Base-by-base conservation (phyloP, 129 eudicot species). In the Centella asiatica region DNA sequence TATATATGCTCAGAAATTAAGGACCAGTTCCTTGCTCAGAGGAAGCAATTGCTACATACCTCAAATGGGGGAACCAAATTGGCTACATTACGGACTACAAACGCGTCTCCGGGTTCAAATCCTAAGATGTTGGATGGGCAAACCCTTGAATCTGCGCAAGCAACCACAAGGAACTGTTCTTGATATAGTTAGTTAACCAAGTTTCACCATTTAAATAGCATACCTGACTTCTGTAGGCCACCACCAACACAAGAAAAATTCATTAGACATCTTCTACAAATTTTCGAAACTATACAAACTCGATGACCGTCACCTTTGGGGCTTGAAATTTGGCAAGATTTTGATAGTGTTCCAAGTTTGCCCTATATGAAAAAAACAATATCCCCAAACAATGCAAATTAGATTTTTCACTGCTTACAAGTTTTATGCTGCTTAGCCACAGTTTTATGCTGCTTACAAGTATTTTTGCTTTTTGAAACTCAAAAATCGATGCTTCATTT, bases 61-160 rank as follows among this genome's bases (percentile, higher is more conserved):
- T 92, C 88, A 70, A 78, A 78, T 29, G 99, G 85, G 44, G 99
- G 99, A 8, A 93, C 99, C 24, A 88, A 79, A 71, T 88, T 93
- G 25, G 96, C 99, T 64, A 93, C 83, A 46, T 82, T 82, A 23
- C 96, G 83, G 37, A 93, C 81, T 34, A 79, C 77, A 77, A 88
- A 93, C 23, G 99, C 99, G 56, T 93, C 99, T 44, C 99, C 99
- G 27, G 99, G 96, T 72, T 93, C 78, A 74, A 93, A 85, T 17
- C 99, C 98, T 20, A 86, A 54, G 42, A 92, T 82, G 68, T 74
- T 79, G 10, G 95, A 87, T 31, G 98, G 95, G 60, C 98, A 92
- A 64, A 92, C 95, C 71, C 98, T 78, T 9, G 98, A 90, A 76
- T 92, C 98, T 76, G 88, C 96, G 69, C 99, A 93, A 76, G 99